phyloP scores from a whole-genome alignment of 768 basidiomycete species.

The Phaeolepiota aurea region DNA sequence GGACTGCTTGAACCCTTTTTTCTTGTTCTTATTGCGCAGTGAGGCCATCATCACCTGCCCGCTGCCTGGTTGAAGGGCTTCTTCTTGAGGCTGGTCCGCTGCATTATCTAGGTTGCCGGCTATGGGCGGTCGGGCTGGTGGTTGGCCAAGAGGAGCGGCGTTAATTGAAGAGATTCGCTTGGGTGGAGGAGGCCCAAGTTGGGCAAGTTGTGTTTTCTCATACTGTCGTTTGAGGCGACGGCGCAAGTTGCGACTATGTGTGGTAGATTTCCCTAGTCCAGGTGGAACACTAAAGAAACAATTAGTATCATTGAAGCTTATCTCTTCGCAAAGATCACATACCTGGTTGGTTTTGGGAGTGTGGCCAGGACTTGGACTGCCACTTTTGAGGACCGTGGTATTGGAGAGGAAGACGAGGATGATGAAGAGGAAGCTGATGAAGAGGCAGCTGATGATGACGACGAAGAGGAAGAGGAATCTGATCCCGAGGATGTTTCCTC shows the following conservation, averaged over 20 bases:
- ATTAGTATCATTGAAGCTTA: too few relatives aligned
- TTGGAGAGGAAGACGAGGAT: slow-evolving; percentile 9
- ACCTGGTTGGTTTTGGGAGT: neutral
- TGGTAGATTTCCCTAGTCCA: slow-evolving; percentile 49
- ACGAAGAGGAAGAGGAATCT: slow-evolving; percentile 15
- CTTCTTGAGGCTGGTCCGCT: neutral
- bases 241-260: slow-evolving; percentile 50
- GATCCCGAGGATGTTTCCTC: slow-evolving; percentile 11
- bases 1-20: neutral
- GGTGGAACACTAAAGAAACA: slow-evolving; percentile 36
- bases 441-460: slow-evolving; percentile 15
- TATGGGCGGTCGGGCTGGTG: neutral
- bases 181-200: slow-evolving; percentile 11
- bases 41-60: slow-evolving; percentile 38
- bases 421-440: slow-evolving; percentile 17
- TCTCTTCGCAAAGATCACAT: slow-evolving; percentile 1
- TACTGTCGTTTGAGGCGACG: slow-evolving; percentile 34
- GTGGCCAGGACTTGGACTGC: neutral
- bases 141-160: slow-evolving; percentile 30
- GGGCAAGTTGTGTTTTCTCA: slow-evolving; percentile 10
- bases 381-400: slow-evolving; percentile 4
- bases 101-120: slow-evolving; percentile 2
- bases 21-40: slow-evolving; percentile 66
- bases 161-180: slow-evolving; percentile 32
- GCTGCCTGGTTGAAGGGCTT: slow-evolving; percentile 3